phyloP scores from a whole-genome alignment of 331 rosid genomes.

The Prunus yedoensis region DNA sequence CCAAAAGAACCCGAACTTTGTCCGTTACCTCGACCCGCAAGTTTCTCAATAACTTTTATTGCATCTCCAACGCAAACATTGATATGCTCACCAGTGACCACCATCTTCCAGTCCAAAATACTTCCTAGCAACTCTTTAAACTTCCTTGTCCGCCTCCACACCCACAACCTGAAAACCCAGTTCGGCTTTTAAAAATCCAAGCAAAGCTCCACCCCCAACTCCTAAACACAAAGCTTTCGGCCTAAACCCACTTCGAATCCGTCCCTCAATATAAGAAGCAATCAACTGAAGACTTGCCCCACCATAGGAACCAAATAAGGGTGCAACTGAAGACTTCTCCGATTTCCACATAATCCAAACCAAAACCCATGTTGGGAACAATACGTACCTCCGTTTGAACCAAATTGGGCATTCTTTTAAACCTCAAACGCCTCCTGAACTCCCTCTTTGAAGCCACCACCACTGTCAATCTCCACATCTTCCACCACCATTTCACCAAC shows the following conservation, averaged over 20 bases:
- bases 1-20: constrained; percentile 9
- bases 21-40: constrained; percentile 22
- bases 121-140: constrained; percentile 50
- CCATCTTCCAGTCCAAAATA: constrained; percentile 61
- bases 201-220: constrained; percentile 89
- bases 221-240: constrained; percentile 82
- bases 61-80: constrained; percentile 58
- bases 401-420: constrained; percentile 79
- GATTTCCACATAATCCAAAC: constrained; percentile 26
- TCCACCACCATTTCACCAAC: constrained; percentile 88
- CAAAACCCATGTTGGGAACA: constrained; percentile 33
- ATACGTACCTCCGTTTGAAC: constrained; percentile 67
- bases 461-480: constrained; percentile 65
- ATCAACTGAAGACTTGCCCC: constrained; percentile 56
- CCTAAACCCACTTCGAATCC: constrained; percentile 42
- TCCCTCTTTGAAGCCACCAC: constrained; percentile 35
- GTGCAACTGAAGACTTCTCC: constrained; percentile 20
- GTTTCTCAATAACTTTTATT: constrained; percentile 38
- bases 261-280: constrained; percentile 31
- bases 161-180: constrained; percentile 69
- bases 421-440: constrained; percentile 86
- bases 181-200: constrained; percentile 47
- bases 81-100: constrained; percentile 21
- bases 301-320: constrained; percentile 83
- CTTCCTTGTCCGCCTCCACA: constrained; percentile 65